phyloP scores from a whole-genome alignment of 1,284 basidiomycete genomes.

The Tylopilus sp. region DNA sequence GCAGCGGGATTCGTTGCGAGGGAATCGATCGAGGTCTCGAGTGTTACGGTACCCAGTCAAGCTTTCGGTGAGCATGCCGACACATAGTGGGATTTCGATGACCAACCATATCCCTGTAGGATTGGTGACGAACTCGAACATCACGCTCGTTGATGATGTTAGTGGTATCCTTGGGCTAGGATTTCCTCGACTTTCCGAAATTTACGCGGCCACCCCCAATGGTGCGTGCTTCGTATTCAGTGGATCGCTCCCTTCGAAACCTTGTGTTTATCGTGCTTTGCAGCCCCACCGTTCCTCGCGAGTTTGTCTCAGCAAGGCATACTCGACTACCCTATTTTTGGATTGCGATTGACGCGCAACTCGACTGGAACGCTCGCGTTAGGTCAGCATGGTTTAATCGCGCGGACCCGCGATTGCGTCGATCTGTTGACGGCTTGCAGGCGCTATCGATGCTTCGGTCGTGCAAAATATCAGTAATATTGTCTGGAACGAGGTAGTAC shows the following conservation, averaged over 20 bases:
- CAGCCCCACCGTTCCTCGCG: slow-evolving; percentile 65
- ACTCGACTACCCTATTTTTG: slow-evolving; percentile 71
- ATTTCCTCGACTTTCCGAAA: slow-evolving; percentile 66
- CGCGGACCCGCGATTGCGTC: slow-evolving; percentile 1
- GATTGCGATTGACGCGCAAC: slow-evolving; percentile 58
- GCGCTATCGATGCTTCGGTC: slow-evolving; percentile 67
- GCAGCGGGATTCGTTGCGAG: slow-evolving; percentile 66
- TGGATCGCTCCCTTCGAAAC: neutral
- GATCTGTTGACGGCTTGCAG: slow-evolving; percentile 33
- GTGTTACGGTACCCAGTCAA: slow-evolving; percentile 57
- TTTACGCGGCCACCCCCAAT: slow-evolving; percentile 45
- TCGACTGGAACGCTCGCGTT: slow-evolving; percentile 58
- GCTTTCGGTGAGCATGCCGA: slow-evolving; percentile 52
- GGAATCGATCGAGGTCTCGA: slow-evolving; percentile 57
- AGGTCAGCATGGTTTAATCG: slow-evolving; percentile 39
- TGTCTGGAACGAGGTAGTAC: slow-evolving; percentile 68
- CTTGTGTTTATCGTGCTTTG: slow-evolving; percentile 1
- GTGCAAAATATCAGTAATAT: slow-evolving; percentile 58
- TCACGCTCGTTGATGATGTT: slow-evolving; percentile 55
- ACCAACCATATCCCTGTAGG: slow-evolving; percentile 36
- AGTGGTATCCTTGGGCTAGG: slow-evolving; percentile 73
- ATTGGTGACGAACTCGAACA: slow-evolving; percentile 57
- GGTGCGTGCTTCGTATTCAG: slow-evolving; percentile 39
- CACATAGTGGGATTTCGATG: slow-evolving; percentile 1
- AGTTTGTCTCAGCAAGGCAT: slow-evolving; percentile 57